Evolutionary conservation across 1,284 basidiomycete genomes (phyloP).

Genomic region (Amylostereum areolatum): DNA sequence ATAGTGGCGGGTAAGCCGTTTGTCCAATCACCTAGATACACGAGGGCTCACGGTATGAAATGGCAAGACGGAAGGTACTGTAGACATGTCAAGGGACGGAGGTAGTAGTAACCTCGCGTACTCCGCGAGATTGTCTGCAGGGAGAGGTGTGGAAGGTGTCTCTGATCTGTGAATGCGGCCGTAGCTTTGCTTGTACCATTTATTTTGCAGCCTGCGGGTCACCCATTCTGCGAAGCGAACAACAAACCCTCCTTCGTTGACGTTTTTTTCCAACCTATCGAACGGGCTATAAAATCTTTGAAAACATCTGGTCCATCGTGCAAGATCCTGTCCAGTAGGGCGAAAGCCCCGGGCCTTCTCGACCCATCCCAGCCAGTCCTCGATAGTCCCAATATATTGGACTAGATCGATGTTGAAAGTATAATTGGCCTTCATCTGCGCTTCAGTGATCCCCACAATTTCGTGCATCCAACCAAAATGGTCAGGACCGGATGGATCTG

Average conservation of each 20-base stretch:
- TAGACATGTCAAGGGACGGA: background rate
- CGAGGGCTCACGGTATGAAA: constrained; percentile 45
- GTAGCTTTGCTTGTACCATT: constrained; percentile 43
- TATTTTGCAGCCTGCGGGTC: constrained; percentile 40
- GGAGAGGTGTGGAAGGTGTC: constrained; percentile 12
- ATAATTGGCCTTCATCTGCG: constrained; percentile 39
- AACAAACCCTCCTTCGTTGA: constrained; percentile 48
- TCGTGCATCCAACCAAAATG: constrained; percentile 38
- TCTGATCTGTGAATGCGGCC: constrained; percentile 17
- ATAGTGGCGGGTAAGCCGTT: background rate
- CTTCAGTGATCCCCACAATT: constrained; percentile 38
- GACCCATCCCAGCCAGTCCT: constrained; percentile 42
- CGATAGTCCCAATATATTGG: constrained; percentile 23
- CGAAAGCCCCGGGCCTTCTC: constrained; percentile 22
- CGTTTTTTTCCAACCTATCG: constrained; percentile 18
- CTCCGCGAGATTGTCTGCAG: background rate
- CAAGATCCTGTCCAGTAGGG: constrained; percentile 22
- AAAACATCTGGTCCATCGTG: constrained; percentile 34
- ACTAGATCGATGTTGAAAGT: constrained; percentile 35
- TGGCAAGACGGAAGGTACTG: constrained; percentile 48
- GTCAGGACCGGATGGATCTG: constrained; percentile 13
- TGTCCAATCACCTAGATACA: background rate
- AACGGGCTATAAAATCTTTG: constrained; percentile 27
- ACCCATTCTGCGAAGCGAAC: constrained; percentile 50
- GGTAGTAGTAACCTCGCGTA: constrained; percentile 27